Base-by-base conservation (phyloP, 164 flowering plant species). In the Kalanchoe fedtschenkoi region DNA sequence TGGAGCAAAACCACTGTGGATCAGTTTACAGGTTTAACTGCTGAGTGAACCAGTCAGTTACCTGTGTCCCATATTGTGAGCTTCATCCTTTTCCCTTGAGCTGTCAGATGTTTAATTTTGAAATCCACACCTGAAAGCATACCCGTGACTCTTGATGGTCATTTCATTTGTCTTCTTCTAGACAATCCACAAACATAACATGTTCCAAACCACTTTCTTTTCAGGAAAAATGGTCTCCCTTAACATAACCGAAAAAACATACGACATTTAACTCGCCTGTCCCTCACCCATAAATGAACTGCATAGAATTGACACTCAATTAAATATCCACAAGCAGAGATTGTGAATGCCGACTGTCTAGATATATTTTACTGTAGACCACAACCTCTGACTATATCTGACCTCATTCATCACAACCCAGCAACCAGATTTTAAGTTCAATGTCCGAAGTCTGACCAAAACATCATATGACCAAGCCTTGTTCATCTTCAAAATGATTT, bases 61-160 rank as follows among this genome's bases (percentile, higher is more conserved):
- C 96, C 96, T 62, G 96, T 88, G 59, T 88, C 96, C 96, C 96
- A 88, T 35, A 88, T 86, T 60, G 96, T 88, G 11, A 88, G 82
- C 75, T 88, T 88, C 77, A 86, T 64, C 66, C 75, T 77, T 65
- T 86, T 88, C 15, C 81, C 92, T 65, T 66, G 78, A 71, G 80
- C 68, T 11, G 80, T 77, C 28, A 86, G 65, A 64, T 57, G 43
- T 74, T 83, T 88, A 60, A 83, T 80, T 80, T 84, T 84, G 69
- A 83, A 81, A 79, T 86, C 92, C 51, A 83, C 87, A 47, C 96
- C 91, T 88, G 71, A 4, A 54, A 46, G 1, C 33, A 65, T 10
- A n/a, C 26, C 24, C 21, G 19, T 22, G 21, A 47, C 22, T 32
- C 46, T 29, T 6, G n/a, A n/a, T n/a, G n/a, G n/a, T n/a, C n/a